Evolutionary conservation across 1,139 yeast species (phyloP), one percentile per base, ranked within the genome.

Genomic region (Suhomyces ambrosiae): DNA sequence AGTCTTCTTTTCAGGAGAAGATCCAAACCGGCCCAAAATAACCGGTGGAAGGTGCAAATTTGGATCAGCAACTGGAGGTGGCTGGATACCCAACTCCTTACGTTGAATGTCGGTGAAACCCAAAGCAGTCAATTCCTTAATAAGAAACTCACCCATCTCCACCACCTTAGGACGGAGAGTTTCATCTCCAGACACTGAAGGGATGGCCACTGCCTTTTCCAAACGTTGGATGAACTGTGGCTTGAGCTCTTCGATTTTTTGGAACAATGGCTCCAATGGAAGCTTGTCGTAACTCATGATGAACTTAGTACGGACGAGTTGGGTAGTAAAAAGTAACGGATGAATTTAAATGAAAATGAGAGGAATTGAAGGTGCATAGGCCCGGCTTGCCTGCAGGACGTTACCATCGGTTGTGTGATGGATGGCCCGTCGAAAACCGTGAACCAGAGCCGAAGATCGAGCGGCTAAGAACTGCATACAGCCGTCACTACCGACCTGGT

Each of bases 121-220:
- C 43, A 92, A 74, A 4, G 59, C 57, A 38, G 68, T 71, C 58
- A 94, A 75, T 66, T 90, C 90, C 5, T 61, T 60, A 38, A 79
- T 81, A 44, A 92, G 69, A 64, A 86, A 92, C 38, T 86, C 78
- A 23, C 95, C 95, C 89, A 94, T 92, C 53, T 71, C 75, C 40
- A 85, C 80, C 35, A 92, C 97, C 59, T 84, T 74, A 22, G 95
- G 95, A 65, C 96, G 86, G 54, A 86, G 76, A 11, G 80, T 62
- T 58, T 89, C 95, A 61, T 92, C 98, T 25, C 89, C 82, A 7
- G 97, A 89, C 26, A 94, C 97, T 4, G 97, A 90, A 35, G 96
- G 95, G 53, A 92, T 94, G 41, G 89, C 86, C 35, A 94, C 90
- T 9, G 97, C 97, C 40, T 82, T 72, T 33, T 80, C 66, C 45